These are phyloP conservation scores for Leishmania braziliensis DNA, from an alignment of 208 protist species.

Conservation along the genomic window DNA sequence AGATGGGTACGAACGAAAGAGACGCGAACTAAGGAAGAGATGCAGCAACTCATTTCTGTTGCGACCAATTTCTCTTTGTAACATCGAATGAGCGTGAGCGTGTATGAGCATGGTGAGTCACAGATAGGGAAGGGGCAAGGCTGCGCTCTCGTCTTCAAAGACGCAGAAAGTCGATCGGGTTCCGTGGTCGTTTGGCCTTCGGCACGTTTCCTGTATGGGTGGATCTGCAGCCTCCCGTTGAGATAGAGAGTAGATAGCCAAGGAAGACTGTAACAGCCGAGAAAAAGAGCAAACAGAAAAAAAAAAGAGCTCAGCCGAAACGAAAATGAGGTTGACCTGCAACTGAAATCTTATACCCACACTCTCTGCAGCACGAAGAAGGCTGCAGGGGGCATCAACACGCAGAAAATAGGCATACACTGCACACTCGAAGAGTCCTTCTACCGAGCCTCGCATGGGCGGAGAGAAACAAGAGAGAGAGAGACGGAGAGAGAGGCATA, in stretches of 20 bases:
- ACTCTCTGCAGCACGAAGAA: neutral
- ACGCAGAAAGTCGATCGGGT: neutral
- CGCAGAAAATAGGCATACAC: neutral
- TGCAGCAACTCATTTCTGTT: neutral
- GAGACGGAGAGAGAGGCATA: neutral
- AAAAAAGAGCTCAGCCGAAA: neutral
- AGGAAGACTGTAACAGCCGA: neutral
- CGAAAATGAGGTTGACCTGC: too few species aligned
- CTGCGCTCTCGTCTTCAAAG: neutral
- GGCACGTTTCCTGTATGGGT: neutral
- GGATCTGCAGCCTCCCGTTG: neutral
- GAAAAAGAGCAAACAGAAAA: neutral
- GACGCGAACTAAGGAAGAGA: neutral
- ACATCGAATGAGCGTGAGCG: neutral
- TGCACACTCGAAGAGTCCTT: neutral
- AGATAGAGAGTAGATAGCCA: neutral
- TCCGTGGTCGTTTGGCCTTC: neutral
- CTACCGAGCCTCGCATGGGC: neutral
- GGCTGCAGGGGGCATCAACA: neutral
- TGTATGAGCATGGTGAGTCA: neutral
- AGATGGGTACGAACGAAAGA: neutral
- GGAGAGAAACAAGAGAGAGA: neutral
- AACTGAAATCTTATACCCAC: neutral
- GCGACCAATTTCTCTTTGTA: neutral
- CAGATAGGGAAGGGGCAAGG: neutral